Base-by-base conservation (phyloP, 139 green algal genomes). In the Bryopsis sp. region DNA sequence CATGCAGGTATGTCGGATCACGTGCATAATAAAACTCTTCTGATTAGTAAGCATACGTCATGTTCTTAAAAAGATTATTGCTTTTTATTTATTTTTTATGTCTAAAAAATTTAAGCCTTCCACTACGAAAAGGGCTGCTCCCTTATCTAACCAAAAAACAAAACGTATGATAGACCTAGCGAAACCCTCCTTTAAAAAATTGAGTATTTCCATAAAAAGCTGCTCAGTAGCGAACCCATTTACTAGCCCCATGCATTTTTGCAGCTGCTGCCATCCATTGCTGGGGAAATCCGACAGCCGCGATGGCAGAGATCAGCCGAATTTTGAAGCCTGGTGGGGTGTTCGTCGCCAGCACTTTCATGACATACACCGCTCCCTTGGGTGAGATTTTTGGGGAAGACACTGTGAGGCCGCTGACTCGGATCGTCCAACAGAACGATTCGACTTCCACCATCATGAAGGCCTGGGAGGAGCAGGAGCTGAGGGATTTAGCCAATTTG, bases 211-310 rank as follows among this genome's bases (percentile, higher is more conserved):
- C n/a, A n/a, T n/a, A n/a, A n/a, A n/a, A n/a, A n/a, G n/a, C n/a
- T n/a, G n/a, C n/a, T n/a, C n/a, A n/a, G n/a, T n/a, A n/a, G n/a
- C n/a, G n/a, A n/a, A n/a, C n/a, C n/a, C n/a, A n/a, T n/a, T n/a
- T n/a, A n/a, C n/a, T n/a, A n/a, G n/a, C n/a, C n/a, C n/a, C n/a
- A n/a, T n/a, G n/a, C n/a, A 50, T 50, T 50, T 32, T 28, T 74
- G 88, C 89, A 33, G 87, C 83, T 46, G 93, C 93, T 2, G 93
- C 93, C 59, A 90, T 99, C 37, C 93, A 99, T 81, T 99, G 93
- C 82, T 99, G 93, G 93, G 64, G 70, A 32, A 64, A 69, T 32
- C 72, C 66, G 3, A 65, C 83, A 73, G 70, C 75, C 1, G 81
- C 81, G 1, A 60, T 96, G 48, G 89, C 88, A 8, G 93, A 98